Evolutionary conservation across 2,329 filamentous ascomycete species (phyloP), one percentile per base, ranked within the genome.

Genomic region (Metarhizium guizhouense): DNA sequence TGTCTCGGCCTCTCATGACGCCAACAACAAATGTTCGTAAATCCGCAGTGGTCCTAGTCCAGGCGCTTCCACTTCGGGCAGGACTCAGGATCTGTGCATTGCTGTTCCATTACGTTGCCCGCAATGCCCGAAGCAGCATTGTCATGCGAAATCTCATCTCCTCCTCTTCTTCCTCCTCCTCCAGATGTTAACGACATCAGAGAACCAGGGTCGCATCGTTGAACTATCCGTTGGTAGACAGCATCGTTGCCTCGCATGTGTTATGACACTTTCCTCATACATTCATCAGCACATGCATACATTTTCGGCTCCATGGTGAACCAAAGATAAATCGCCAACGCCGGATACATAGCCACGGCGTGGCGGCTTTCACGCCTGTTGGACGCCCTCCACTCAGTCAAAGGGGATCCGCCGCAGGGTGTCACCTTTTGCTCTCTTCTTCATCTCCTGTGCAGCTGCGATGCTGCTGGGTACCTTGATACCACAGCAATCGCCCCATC

Each of bases 381-480:
- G 42, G 25, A 29, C 14, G 10, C n/a, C 38, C 48, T 40, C 25
- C 32, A 40, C 55, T 65, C 70, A 99, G 70, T 89, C 91, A 70
- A 95, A 95, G 0, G 90, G 90, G 63, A 95, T 85, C 62, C 89
- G 81, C 60, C 90, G 81, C 62, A 95, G 68, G 16, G 76, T 73
- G 57, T 83, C 77, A 6, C 71, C 79, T 45, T 74, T 78, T 16
- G 80, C 84, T 54, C 78, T 79, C 76, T 95, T 97, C 76, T 82
- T 86, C 79, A 88, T 86, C 73, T 96, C 93, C 62, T 91, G 86
- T 14, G 90, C 90, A 1, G 94, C 95, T 32, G 92, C 95, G 56
- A 97, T 81, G 54, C 90, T 93, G 67, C 92, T 96, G 0, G 94
- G 95, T 16, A 99, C 94, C 64, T 95, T 93, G 71, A 99, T 99